Evolutionary conservation across 108 stramenopile species (phyloP), one percentile per base, ranked within the genome.

Genomic region (Bacterosira constricta): DNA sequence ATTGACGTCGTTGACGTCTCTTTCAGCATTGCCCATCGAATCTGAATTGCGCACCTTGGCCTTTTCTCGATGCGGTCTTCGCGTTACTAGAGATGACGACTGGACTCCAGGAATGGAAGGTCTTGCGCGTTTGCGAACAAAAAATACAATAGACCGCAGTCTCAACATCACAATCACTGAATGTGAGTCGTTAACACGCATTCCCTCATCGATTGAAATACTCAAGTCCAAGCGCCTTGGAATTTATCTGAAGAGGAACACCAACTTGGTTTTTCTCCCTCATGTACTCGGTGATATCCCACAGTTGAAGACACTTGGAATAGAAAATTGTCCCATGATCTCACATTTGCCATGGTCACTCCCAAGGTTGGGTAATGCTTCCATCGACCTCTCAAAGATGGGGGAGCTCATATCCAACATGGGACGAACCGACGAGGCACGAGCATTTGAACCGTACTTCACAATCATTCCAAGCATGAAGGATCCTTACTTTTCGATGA

Each of bases 241-340:
- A n/a, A 18, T 47, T 17, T 47, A 47, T 47, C 46, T 47, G 21
- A 47, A 47, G 46, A 18, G 46, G 46, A 47, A 47, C 46, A 47
- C 3, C 10, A 47, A 47, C 46, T 23, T 47, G 46, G 1, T 6
- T 18, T 23, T 23, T 23, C 46, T 47, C 46, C 46, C 46, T 17
- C 17, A 47, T 23, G 46, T 47, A 18, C 46, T 47, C n/a, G 46
- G 46, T 6, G 46, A 47, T 18, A 47, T 47, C 1, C 46, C 46
- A 6, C 1, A 47, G n/a, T 47, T 47, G 46, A 18, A 17, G 21
- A 47, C 10, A 0, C 46, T 47, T 12, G 46, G 20, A 6, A 47
- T 47, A 18, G 46, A 47, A 5, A 1, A 6, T 23, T 47, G 46
- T 5, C 4, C 46, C 3, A 47, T 5, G 46, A 47, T 47, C 20